Evolutionary conservation across 257 asterid species (phyloP), one percentile per base, ranked within the genome.

Genomic region (Solanum chilense): DNA sequence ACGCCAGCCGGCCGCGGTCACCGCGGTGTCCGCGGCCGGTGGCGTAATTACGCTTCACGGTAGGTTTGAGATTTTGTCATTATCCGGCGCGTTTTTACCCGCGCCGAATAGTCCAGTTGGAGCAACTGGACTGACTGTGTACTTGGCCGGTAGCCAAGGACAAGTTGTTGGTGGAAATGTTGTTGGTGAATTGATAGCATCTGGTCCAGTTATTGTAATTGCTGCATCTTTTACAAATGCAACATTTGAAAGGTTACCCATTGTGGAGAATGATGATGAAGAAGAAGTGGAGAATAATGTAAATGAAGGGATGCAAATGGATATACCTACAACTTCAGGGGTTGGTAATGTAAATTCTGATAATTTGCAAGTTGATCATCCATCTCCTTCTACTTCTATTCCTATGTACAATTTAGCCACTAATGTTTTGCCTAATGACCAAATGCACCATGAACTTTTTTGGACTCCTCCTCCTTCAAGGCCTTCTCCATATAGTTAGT

Each of bases 151-250:
- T 35, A 93, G 96, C 12, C 98, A 94, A 85, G 98, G 98, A 20
- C 98, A 94, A 88, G 95, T 95, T 1, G 93, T 94, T 5, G 98
- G 98, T 11, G 98, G 98, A 39, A 90, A 90, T 25, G 97, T 95
- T 85, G 94, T 90, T 4, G 96, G 97, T 2, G 73, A 94, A 1
- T 56, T 95, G 84, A 82, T 89, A 44, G 98, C 98, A 0, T 93
- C 97, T 1, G 98, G 98, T 16, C 98, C 98, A 31, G 98, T 95
- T 52, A 92, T 95, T 95, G 94, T 95, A 12, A 91, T 95, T 21
- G 98, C 96, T 2, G 98, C 98, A 13, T 93, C 98, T 0, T 95
- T 94, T 87, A 85, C 92, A 0, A 94, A 94, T 83, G 95, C 98
- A 2, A 91, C 95, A 3, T 95, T 88, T 66, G 98, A 94, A 93